A percentile compares a stretch with the other conserved stretches of the same genome.
Conservation (phyloP, 1,139 yeast species). For the Scheffersomyces parashehatae region DNA sequence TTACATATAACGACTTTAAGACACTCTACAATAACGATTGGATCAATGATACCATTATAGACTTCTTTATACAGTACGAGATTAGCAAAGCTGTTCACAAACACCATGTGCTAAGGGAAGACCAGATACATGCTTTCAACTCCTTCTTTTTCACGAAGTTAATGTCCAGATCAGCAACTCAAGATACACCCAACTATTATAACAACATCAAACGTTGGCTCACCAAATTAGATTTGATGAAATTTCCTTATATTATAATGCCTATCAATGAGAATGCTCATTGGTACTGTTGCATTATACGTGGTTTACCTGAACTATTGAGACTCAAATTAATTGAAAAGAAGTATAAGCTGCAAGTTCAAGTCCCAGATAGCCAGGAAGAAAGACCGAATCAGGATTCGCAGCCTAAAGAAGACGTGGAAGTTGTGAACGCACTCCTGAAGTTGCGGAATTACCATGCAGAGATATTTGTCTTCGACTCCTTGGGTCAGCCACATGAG, state of each 20-base stretch:
- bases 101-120: constrained; percentile 15
- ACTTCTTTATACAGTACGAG: constrained; percentile 65
- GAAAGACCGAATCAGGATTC: constrained; percentile 3
- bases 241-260: constrained; percentile 62
- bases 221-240: constrained; percentile 62
- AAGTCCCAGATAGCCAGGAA: constrained; percentile 11
- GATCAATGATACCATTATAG: constrained; percentile 75
- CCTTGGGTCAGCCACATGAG: constrained; percentile 62
- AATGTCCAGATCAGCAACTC: constrained; percentile 25
- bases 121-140: constrained; percentile 64
- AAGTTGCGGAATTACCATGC: constrained; percentile 22
- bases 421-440: neutral
- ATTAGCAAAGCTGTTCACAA: constrained; percentile 40
- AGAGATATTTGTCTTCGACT: constrained; percentile 74
- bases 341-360: constrained; percentile 3
- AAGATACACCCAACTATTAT: constrained; percentile 42
- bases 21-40: constrained; percentile 71
- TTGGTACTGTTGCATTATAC: constrained; percentile 83
- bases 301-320: constrained; percentile 41
- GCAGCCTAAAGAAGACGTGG: constrained; percentile 2
- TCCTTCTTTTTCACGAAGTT: constrained; percentile 82
- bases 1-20: constrained; percentile 62
- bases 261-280: constrained; percentile 84
- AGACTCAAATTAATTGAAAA: constrained; percentile 9
- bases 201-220: constrained; percentile 80